Conservation (phyloP, 2,329 filamentous ascomycete species). For the Epicoccum sorghinum region DNA sequence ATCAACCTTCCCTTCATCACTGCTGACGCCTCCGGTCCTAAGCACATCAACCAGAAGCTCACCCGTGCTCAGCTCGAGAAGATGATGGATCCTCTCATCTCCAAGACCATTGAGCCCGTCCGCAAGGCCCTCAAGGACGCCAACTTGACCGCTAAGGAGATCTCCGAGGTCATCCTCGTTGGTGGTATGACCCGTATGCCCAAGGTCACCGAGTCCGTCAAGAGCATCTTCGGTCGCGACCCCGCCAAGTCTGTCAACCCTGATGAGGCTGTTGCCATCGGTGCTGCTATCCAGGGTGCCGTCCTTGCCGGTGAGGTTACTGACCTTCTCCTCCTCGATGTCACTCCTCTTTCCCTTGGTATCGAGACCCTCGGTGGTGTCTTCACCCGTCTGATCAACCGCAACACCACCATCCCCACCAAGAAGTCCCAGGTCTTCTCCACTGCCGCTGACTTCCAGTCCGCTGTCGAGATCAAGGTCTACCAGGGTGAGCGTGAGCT, state of each 20-base stretch:
- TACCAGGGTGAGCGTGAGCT: slow-evolving; percentile 99
- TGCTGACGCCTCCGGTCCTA: slow-evolving; percentile 90
- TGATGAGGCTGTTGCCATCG: slow-evolving; percentile 96
- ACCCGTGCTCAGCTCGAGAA: slow-evolving; percentile 90
- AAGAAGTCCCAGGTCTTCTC: slow-evolving; percentile 99
- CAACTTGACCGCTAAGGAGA: slow-evolving; percentile 86
- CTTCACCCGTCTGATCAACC: slow-evolving; percentile 97
- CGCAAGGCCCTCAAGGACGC: slow-evolving; percentile 98
- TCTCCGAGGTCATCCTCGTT: slow-evolving; percentile 96
- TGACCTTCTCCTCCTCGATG: slow-evolving; percentile 92
- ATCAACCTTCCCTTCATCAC: slow-evolving; percentile 99
- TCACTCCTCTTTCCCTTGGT: slow-evolving; percentile 94
- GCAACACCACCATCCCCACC: slow-evolving; percentile 98
- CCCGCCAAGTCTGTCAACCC: slow-evolving; percentile 98
- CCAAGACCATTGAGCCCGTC: slow-evolving; percentile 85
- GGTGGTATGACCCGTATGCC: slow-evolving; percentile 99
- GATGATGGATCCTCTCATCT: slow-evolving; percentile 89
- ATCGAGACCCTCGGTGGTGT: slow-evolving; percentile 98
- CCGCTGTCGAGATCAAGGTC: slow-evolving; percentile 98
- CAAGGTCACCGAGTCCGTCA: slow-evolving; percentile 95
- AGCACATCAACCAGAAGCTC: slow-evolving; percentile 98
- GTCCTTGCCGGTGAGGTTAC: slow-evolving; percentile 96
- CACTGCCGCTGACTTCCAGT: slow-evolving; percentile 97
- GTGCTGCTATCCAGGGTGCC: slow-evolving; percentile 95
- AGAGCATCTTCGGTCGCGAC: slow-evolving; percentile 94